Evolutionary conservation across 139 green algal genomes (phyloP), one percentile per base, ranked within the genome.

Genomic region (Micromonas commoda): DNA sequence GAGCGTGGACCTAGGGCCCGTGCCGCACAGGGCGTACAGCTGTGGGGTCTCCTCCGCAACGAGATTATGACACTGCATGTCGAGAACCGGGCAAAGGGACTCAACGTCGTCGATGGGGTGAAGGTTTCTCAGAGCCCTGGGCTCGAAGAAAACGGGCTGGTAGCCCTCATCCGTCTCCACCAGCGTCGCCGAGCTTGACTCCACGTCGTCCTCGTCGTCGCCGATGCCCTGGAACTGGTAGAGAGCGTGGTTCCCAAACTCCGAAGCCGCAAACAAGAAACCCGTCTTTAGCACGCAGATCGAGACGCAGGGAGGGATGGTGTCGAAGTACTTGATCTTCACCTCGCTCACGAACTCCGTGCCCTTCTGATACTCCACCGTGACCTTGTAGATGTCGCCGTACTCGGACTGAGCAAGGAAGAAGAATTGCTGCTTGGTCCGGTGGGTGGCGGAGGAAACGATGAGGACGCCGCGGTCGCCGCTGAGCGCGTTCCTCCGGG

Each of bases 281-380:
- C 95, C 95, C 20, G 90, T 96, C 79, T 94, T 92, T 65, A 98
- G 84, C 37, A 99, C 89, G 74, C 88, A 94, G 28, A 99, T 89
- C 38, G 89, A 92, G 67, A 77, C 71, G 84, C 82, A 90, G 39
- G 89, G 76, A 4, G 95, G 90, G 24, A 99, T 90, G 26, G 93
- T 97, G 88, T 99, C 95, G 86, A 99, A 98, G 87, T 98, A 98
- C 83, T 96, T 96, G 69, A 99, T 82, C 65, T 91, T 90, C 34
- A 98, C 51, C 82, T 97, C 94, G 16, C 35, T 88, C 39, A 98
- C 95, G 5, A 53, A 77, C n/a, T 68, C 63, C 29, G 63, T 28
- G 28, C 63, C 53, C 23, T 19, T 19, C 31, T 51, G 26, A 3
- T 37, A 92, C 65, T 88, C 77, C 61, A 97, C 83, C 0, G 91